Evolutionary conservation across 2,329 filamentous ascomycete genomes (phyloP), one percentile per base, ranked within the genome.

Genomic region (Trichoderma atrobrunneum): DNA sequence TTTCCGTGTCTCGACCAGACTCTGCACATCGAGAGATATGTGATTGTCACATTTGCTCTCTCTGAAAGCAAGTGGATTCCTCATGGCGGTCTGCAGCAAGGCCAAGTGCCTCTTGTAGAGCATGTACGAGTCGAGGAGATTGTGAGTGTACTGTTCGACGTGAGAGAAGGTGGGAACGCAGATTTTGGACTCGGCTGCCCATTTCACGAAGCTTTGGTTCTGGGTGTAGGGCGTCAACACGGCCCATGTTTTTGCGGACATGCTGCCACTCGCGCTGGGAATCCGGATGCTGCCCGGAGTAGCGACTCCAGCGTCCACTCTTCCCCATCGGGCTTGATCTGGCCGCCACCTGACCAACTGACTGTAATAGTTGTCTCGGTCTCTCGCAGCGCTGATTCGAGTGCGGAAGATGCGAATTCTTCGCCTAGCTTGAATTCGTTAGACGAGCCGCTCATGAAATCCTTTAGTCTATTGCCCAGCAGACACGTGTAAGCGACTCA

Each of bases 361-460:
- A 48, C 43, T 4, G n/a, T 48, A n/a, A 48, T 48, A 6, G 43
- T n/a, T 11, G 43, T 48, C 18, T 48, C 43, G 16, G 18, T 48
- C 18, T 48, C 43, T n/a, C 4, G n/a, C n/a, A 48, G 18, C 8
- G 16, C 43, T 11, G 43, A 0, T n/a, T 48, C 43, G 43, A 48
- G n/a, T 21, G 43, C 43, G 3, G n/a, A 48, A 1, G 43, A 21
- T 0, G 43, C n/a, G 18, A 48, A 11, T 1, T 1, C 8, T n/a
- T 48, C n/a, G 43, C 43, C 2, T 3, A 21, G n/a, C 3, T 1
- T 21, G 5, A 48, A 48, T n/a, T 48, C 43, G 43, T 0, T 48
- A 0, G n/a, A 0, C 4, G n/a, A 21, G 16, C 18, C n/a, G 43
- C 2, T 21, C n/a, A 48, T 48, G 43, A 21, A 7, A 0, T 3